Percentiles rank a stretch among this genome's conserved stretches.
Evolutionary conservation across 2,329 filamentous ascomycete species (phyloP).

Genomic region (Xylaria sp.): DNA sequence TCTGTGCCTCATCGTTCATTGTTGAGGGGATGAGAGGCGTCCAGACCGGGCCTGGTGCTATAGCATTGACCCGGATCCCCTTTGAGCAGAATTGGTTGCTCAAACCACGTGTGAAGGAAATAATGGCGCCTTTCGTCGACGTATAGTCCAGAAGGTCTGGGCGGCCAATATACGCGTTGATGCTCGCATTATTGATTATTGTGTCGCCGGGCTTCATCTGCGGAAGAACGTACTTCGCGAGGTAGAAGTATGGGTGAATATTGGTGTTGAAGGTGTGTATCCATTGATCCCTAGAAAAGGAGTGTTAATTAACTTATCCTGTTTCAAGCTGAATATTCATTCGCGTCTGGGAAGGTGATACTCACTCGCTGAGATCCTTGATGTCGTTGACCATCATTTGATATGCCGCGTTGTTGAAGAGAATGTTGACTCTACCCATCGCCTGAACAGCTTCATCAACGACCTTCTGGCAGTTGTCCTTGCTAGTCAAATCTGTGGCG

Average conservation of each 20-base stretch:
- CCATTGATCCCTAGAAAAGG: constrained; percentile 74
- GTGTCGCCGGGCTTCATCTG: constrained; percentile 79
- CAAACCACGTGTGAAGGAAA: constrained; percentile 81
- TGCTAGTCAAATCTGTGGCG: constrained; percentile 70
- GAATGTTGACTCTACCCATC: constrained; percentile 77
- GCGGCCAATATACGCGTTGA: constrained; percentile 84
- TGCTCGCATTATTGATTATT: constrained; percentile 87
- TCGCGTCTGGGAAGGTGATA: constrained; percentile 27
- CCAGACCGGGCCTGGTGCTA: constrained; percentile 84
- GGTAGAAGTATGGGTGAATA: constrained; percentile 83
- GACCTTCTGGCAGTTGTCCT: constrained; percentile 74
- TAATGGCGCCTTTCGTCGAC: constrained; percentile 79
- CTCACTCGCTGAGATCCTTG: constrained; percentile 73
- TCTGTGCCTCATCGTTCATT: constrained; percentile 75
- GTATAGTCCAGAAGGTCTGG: constrained; percentile 86
- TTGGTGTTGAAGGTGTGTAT: constrained; percentile 82
- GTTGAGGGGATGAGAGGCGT: constrained; percentile 79
- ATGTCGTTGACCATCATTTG: constrained; percentile 80
- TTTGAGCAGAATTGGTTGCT: constrained; percentile 77
- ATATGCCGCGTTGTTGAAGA: constrained; percentile 79
- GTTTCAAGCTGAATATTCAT: not conserved
- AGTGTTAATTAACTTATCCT: constrained; percentile 23
- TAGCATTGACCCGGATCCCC: constrained; percentile 68
- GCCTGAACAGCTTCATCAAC: constrained; percentile 72
- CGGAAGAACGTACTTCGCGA: constrained; percentile 79